Conservation (phyloP, 345 rosid genomes). For the Sonneratia alba region DNA sequence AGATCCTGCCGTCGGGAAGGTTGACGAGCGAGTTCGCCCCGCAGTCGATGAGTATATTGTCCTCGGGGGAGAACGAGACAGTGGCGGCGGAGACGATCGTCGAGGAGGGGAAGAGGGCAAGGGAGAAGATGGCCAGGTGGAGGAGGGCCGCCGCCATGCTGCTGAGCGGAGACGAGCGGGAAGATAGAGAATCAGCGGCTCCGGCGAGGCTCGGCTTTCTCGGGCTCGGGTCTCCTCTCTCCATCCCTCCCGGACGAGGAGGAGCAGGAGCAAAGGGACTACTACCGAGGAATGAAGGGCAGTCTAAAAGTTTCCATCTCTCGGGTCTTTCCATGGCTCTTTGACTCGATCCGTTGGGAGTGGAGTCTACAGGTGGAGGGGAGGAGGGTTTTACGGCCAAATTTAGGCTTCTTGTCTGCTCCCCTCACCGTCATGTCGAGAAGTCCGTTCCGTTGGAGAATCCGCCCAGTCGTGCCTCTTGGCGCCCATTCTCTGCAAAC, state of each 20-base stretch:
- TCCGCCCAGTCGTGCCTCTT: too few relatives aligned
- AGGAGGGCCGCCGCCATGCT: background rate
- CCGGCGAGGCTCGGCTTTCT: background rate
- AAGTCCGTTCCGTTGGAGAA: too few relatives aligned
- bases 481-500: too few relatives aligned
- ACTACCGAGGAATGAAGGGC: background rate
- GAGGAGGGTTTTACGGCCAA: background rate
- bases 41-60: conserved; percentile 8
- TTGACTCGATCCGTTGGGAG: background rate
- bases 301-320: background rate
- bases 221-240: background rate
- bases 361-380: too few relatives aligned
- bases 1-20: conserved; percentile 12
- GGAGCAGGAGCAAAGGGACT: background rate
- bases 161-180: background rate
- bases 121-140: background rate
- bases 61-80: conserved; percentile 1
- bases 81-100: background rate
- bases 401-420: background rate
- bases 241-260: conserved; percentile 8
- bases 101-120: background rate
- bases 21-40: conserved; percentile 6
- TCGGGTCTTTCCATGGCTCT: background rate
- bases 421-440: too few relatives aligned
- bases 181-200: background rate